Evolutionary conservation across 192 early-diverging fungal genomes (phyloP).

Genomic region (Linnemannia hyalina): DNA sequence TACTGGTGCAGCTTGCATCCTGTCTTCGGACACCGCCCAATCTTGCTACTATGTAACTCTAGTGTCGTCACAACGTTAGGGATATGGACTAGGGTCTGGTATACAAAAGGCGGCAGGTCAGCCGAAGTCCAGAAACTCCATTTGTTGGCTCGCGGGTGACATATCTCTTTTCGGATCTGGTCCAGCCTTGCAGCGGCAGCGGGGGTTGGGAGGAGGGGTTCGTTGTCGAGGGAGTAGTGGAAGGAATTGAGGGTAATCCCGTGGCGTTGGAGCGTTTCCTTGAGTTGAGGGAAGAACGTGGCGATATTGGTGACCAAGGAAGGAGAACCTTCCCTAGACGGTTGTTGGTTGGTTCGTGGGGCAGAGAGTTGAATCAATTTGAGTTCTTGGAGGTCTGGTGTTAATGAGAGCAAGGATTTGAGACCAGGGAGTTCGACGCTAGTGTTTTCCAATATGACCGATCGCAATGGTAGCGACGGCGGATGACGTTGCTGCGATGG

Average conservation of each 20-base stretch:
- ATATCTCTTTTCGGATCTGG: background rate
- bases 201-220: background rate
- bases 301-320: background rate
- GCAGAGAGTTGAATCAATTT: background rate
- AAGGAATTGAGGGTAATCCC: background rate
- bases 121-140: background rate
- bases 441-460: background rate
- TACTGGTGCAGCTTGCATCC: background rate
- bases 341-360: background rate
- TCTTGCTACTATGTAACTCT: background rate
- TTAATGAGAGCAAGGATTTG: background rate
- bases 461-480: background rate
- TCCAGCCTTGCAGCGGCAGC: background rate
- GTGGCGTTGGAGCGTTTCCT: background rate
- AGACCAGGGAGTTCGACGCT: slow-evolving; percentile 1
- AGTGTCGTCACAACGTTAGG: background rate
- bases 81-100: background rate
- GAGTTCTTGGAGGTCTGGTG: background rate
- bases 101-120: background rate
- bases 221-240: background rate
- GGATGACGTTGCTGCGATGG: background rate
- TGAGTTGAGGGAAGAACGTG: background rate
- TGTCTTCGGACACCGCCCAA: background rate
- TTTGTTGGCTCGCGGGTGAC: background rate
- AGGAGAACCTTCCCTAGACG: no score